Conservation (phyloP, 768 basidiomycete species). For the Kwoniella sp. region DNA sequence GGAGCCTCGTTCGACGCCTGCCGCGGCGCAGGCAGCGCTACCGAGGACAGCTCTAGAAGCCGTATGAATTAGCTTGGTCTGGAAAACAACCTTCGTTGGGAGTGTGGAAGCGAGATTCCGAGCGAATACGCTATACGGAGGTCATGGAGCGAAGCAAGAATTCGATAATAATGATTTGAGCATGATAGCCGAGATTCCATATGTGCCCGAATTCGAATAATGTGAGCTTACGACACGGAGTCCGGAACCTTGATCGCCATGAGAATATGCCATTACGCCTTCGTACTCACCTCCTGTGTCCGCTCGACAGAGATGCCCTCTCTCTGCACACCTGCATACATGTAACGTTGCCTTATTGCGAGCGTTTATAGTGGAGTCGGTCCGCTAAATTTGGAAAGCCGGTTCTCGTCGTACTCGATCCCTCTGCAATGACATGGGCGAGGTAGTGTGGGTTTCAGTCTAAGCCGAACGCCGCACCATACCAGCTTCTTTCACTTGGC, state of each 20-base stretch:
- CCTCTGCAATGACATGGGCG: background rate
- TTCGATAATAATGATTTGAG: too few relatives aligned
- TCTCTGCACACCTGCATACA: too few relatives aligned
- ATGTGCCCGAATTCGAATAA: background rate
- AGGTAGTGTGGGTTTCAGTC: background rate
- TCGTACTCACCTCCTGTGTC: too few relatives aligned
- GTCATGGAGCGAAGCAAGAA: too few relatives aligned
- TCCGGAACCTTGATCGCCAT: background rate
- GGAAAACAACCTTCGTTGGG: too few relatives aligned
- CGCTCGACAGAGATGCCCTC: too few relatives aligned
- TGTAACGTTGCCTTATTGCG: too few relatives aligned
- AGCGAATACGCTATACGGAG: too few relatives aligned
- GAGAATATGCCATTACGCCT: background rate
- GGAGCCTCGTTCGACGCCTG: background rate
- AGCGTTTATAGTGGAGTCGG: too few relatives aligned
- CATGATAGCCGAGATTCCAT: background rate
- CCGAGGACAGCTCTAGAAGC: background rate
- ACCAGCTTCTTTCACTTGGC: background rate
- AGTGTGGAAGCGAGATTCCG: too few relatives aligned
- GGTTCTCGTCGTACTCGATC: background rate
- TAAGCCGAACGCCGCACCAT: background rate
- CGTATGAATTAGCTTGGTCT: too few relatives aligned
- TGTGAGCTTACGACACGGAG: background rate
- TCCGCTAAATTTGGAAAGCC: too few relatives aligned
- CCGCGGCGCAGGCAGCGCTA: background rate